phyloP scores from a whole-genome alignment of 1,139 yeast genomes.

The Protomyces inouyei region DNA sequence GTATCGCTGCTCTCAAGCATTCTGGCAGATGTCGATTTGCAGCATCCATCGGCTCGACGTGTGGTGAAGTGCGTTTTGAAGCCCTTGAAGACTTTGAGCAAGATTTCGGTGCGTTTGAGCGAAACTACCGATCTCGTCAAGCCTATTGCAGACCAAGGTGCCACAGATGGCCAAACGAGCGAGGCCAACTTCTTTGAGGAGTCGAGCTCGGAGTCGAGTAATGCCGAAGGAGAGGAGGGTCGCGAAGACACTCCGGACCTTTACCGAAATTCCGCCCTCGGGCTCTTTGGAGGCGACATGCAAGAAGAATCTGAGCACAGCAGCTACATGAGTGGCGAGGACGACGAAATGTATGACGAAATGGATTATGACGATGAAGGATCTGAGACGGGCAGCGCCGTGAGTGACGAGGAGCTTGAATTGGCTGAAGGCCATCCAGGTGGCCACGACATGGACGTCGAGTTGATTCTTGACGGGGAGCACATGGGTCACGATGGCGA shows the following conservation, averaged over 20 bases:
- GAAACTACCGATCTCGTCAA: constrained; percentile 50
- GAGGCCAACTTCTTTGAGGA: constrained; percentile 30
- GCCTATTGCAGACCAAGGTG: constrained; percentile 32
- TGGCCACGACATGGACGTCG: constrained; percentile 30
- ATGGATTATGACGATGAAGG: constrained; percentile 34
- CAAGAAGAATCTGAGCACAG: constrained; percentile 43
- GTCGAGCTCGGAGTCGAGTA: constrained; percentile 22
- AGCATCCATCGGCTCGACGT: constrained; percentile 60
- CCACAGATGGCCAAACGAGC: constrained; percentile 29
- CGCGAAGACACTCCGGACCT: constrained; percentile 78
- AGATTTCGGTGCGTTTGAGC: constrained; percentile 39
- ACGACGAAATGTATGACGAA: constrained; percentile 34
- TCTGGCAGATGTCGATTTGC: constrained; percentile 62
- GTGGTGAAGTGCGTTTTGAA: constrained; percentile 56
- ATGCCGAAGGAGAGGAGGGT: constrained; percentile 45
- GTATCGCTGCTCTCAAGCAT: constrained; percentile 55
- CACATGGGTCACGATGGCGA: constrained; percentile 34
- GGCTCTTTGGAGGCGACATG: constrained; percentile 72
- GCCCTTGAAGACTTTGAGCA: constrained; percentile 60
- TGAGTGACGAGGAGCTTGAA: constrained; percentile 38
- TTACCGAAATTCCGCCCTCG: constrained; percentile 80
- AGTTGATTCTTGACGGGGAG: constrained; percentile 37
- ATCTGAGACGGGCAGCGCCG: constrained; percentile 32
- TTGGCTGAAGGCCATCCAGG: constrained; percentile 37
- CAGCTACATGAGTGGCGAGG: constrained; percentile 36